Percentiles rank a stretch among this genome's conserved stretches.
Conservation (phyloP, 1,139 yeast species). For the Geotrichum aggregatum region DNA sequence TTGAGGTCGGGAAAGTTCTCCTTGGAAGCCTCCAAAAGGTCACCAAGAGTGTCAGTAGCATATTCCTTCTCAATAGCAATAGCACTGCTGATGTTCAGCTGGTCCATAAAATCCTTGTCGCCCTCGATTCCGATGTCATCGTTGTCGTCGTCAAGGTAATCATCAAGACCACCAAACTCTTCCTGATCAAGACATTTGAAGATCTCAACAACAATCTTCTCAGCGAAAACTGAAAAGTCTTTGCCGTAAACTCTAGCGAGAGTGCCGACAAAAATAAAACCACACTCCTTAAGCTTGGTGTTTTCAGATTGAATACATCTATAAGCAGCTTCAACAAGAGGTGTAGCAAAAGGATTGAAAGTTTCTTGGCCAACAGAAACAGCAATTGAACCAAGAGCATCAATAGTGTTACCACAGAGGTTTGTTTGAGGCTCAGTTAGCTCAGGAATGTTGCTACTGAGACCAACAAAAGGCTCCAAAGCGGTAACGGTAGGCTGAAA, state of each 20-base stretch:
- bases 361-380: slow-evolving; percentile 92
- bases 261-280: slow-evolving; percentile 87
- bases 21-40: slow-evolving; percentile 82
- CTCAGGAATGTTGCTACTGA: slow-evolving; percentile 28
- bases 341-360: slow-evolving; percentile 80
- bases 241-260: slow-evolving; percentile 92
- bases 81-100: slow-evolving; percentile 86
- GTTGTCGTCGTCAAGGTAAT: slow-evolving; percentile 35
- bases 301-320: slow-evolving; percentile 71
- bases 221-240: slow-evolving; percentile 83
- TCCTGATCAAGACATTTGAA: slow-evolving; percentile 78
- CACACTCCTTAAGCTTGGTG: slow-evolving; percentile 88
- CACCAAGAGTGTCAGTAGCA: slow-evolving; percentile 87
- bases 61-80: slow-evolving; percentile 95
- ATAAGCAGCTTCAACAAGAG: slow-evolving; percentile 85
- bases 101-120: slow-evolving; percentile 55
- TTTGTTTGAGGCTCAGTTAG: slow-evolving; percentile 38
- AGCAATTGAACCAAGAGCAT: slow-evolving; percentile 92
- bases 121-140: slow-evolving; percentile 32
- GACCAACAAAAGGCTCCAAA: slow-evolving; percentile 76
- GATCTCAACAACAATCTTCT: slow-evolving; percentile 76
- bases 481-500: slow-evolving; percentile 75
- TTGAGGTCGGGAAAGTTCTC: slow-evolving; percentile 76
- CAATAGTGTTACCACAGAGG: slow-evolving; percentile 87
- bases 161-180: slow-evolving; percentile 36